Evolutionary conservation across 768 basidiomycete genomes (phyloP).

Genomic region (Coprinopsis sp.): DNA sequence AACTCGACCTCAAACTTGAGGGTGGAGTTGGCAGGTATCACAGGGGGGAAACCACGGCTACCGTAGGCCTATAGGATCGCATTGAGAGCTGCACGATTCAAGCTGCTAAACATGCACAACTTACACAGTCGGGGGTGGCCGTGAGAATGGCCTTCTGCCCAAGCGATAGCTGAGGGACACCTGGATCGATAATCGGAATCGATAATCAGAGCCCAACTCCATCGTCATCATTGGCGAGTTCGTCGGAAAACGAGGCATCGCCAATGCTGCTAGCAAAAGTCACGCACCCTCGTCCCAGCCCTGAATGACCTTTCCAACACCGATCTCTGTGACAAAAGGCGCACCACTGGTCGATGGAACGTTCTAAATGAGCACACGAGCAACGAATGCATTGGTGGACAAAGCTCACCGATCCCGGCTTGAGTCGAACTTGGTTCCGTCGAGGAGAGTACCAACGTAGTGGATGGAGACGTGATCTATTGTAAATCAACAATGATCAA

Average conservation of each 20-base stretch:
- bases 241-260: neutral
- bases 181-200: constrained; percentile 35
- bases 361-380: constrained; percentile 6
- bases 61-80: constrained; percentile 58
- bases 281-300: constrained; percentile 86
- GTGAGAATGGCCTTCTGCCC: constrained; percentile 69
- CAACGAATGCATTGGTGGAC: constrained; percentile 4
- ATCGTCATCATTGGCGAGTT: neutral
- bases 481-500: constrained; percentile 20
- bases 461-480: constrained; percentile 71
- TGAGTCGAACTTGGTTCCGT: constrained; percentile 71
- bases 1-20: constrained; percentile 85
- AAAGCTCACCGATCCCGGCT: constrained; percentile 63
- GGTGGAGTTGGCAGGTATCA: constrained; percentile 72
- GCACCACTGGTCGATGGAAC: constrained; percentile 34
- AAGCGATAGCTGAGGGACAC: constrained; percentile 70
- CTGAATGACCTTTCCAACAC: constrained; percentile 77
- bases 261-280: neutral
- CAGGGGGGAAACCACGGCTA: constrained; percentile 65
- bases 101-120: constrained; percentile 21
- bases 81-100: constrained; percentile 3
- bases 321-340: constrained; percentile 70
- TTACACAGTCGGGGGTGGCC: constrained; percentile 73
- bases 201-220: neutral
- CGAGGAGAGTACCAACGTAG: constrained; percentile 66